These are phyloP conservation scores for Arachnopeziza araneosa DNA, from an alignment of 2,329 filamentous ascomycete genomes.

Conservation along the genomic window DNA sequence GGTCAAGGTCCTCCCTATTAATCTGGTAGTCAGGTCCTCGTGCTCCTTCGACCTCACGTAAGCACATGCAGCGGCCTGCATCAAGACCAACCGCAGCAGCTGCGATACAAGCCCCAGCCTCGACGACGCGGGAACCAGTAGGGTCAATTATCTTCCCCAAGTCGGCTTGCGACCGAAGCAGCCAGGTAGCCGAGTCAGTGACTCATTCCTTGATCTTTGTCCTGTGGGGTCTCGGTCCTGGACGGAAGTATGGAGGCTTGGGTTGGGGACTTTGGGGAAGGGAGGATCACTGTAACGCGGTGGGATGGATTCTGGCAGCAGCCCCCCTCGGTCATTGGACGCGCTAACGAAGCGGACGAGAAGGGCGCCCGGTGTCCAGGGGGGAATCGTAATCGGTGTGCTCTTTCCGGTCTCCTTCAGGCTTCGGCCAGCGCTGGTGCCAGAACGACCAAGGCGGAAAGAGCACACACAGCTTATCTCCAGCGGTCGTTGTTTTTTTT, in stretches of 20 bases:
- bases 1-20: background rate
- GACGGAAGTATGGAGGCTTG: background rate
- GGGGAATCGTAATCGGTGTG: background rate
- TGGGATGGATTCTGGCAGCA: background rate
- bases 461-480: background rate
- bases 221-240: background rate
- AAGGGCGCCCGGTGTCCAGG: background rate
- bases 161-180: background rate
- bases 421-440: too few relatives aligned
- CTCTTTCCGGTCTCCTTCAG: background rate
- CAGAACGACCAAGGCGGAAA: background rate
- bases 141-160: background rate
- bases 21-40: background rate
- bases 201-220: background rate
- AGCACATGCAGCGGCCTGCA: background rate
- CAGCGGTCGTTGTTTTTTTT: background rate
- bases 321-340: background rate
- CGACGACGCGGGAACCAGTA: background rate
- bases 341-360: background rate
- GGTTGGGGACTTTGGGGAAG: background rate
- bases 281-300: background rate
- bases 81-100: background rate
- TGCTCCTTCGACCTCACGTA: background rate
- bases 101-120: background rate
- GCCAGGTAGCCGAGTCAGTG: background rate